Evolutionary conservation across 495 filamentous ascomycete genomes (phyloP), one percentile per base, ranked within the genome.

Genomic region (Sordaria brevicollis): DNA sequence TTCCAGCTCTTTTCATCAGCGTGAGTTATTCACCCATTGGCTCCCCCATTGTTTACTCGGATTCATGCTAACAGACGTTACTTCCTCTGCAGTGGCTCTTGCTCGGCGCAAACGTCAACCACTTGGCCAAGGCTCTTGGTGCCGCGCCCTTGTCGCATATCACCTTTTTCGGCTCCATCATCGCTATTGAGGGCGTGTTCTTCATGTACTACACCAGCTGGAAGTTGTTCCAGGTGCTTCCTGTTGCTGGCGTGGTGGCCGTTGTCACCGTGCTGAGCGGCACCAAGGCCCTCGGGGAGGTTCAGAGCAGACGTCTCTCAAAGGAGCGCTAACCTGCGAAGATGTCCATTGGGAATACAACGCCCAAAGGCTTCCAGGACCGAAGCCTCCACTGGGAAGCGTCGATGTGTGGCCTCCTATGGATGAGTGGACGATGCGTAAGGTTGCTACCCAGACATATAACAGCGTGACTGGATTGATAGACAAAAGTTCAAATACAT

Each of bases 121-220:
- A 97, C 76, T 80, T 96, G 4, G 79, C 89, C 37, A 87, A 89
- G 69, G 94, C 94, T 29, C 79, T 96, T 65, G 79, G 86, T 65
- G 83, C 83, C 25, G 90, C 92, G 6, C 93, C 94, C 54, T 70
- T 97, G 25, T 86, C 93, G 9, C 93, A 98, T 76, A 82, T 87
- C 43, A 75, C 91, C 54, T 97, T 97, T 81, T 89, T 94, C 71
- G 90, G 89, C 43, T 95, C 92, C 9, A 87, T 99, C 70, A 38
- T 97, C 33, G 87, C 89, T 13, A 89, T 99, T 83, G 95, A 99
- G 80, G 91, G 87, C 8, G 87, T 97, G 73, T 98, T 98, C 82
- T 93, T 93, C 85, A 79, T 97, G 78, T 99, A 99, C 85, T 99
- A 97, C 78, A 91, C 86, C 35, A 90, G 82, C 73, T 98, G 94